Evolutionary conservation across 2,329 filamentous ascomycete species (phyloP), one percentile per base, ranked within the genome.

Genomic region (Diaporthe ilicicola): DNA sequence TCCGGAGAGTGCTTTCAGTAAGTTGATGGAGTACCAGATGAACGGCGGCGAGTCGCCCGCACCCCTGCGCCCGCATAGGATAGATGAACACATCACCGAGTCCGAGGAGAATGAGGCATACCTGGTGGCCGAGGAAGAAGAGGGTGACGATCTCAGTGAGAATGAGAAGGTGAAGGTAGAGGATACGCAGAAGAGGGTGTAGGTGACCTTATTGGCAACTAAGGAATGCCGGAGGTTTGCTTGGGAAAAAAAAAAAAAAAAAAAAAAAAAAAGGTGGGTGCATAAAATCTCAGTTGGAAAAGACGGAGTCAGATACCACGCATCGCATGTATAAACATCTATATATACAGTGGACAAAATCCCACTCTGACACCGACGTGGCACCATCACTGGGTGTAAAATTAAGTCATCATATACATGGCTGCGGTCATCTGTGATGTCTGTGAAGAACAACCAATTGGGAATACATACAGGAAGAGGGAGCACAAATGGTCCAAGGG

Each of bases 11-110:
- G 94, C 95, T 2, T 99, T 99, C 79, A 95, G 91, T 76, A 96
- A 93, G 82, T 86, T 99, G 67, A 99, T 99, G 96, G 95, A 98
- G 82, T 98, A 95, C 95, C 96, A 99, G 83, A 93, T 98, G 90
- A 96, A 89, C 76, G 95, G 95, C 15, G 92, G 93, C 10, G 94
- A 97, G 69, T 78, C 85, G 10, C 80, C 85, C 0, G 80, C 86
- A 4, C 82, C 84, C 42, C 78, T 74, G 24, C 78, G 73, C 59
- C 77, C 74, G 27, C 37, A 50, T 37, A 79, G 77, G n/a, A 75
- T 76, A 3, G 79, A 78, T 12, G 80, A 81, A 4, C 81, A 84
- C 70, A 83, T 89, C 51, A 85, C 84, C 0, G 86, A 89, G 77
- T 80, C 77, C 5, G 87, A 89, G 77, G 85, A 86, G 76, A 83